These are phyloP conservation scores for Coemansia guatemalensis DNA, from an alignment of 192 early-diverging fungal species.

Conservation along the genomic window DNA sequence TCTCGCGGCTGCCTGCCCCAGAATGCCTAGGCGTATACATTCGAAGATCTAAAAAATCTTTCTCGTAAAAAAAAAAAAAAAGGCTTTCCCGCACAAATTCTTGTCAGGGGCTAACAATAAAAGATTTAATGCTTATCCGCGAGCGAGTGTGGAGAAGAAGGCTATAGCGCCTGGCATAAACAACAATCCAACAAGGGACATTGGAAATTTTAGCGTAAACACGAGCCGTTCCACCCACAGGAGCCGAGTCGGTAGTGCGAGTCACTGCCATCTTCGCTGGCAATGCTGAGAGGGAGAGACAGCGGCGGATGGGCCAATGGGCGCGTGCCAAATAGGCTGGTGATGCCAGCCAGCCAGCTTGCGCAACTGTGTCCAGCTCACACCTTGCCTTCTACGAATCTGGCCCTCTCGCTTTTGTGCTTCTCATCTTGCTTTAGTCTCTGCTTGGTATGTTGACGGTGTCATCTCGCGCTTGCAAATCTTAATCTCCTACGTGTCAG, in stretches of 20 bases:
- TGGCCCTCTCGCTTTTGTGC: neutral
- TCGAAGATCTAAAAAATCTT: neutral
- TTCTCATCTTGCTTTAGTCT: neutral
- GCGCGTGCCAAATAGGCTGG: slow-evolving; percentile 6
- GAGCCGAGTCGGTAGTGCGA: neutral
- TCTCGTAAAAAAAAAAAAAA: neutral
- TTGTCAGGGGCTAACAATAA: neutral
- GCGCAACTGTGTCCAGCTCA: neutral
- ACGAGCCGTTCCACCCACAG: neutral
- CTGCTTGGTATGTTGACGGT: slow-evolving; percentile 1
- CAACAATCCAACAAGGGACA: neutral
- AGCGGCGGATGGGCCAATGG: slow-evolving; percentile 8
- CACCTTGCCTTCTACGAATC: neutral
- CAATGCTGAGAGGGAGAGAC: neutral
- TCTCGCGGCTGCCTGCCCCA: slow-evolving; percentile 16
- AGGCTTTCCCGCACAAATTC: neutral
- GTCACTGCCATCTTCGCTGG: neutral
- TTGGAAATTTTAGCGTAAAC: neutral
- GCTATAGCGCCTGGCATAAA: neutral
- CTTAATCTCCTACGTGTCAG: neutral
- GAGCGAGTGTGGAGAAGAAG: neutral
- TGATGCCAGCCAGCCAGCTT: neutral
- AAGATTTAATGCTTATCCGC: neutral
- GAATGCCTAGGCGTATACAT: slow-evolving; percentile 43
- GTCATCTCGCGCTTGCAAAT: neutral